phyloP scores from a whole-genome alignment of 2,329 filamentous ascomycete species.

The Cryphonectria parasitica region DNA sequence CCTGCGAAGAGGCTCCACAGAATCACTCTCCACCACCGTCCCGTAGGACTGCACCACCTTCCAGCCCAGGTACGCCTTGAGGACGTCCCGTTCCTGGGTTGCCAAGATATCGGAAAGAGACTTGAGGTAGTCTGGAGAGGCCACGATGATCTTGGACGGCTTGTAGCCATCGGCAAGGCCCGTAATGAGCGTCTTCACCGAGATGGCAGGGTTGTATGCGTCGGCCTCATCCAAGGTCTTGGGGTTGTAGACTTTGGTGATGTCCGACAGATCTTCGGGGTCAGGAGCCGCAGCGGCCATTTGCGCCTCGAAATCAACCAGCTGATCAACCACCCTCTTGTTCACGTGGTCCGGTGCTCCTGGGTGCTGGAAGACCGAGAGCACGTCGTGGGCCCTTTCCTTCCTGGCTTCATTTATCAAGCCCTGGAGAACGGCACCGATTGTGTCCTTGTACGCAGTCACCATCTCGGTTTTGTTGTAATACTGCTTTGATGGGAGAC shows the following conservation, averaged over 20 bases:
- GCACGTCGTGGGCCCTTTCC: background rate
- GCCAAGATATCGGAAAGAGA: slow-evolving; percentile 60
- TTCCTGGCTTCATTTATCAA: slow-evolving; percentile 19
- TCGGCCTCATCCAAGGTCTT: slow-evolving; percentile 25
- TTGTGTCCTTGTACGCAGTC: slow-evolving; percentile 51
- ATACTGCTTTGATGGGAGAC: slow-evolving; percentile 65
- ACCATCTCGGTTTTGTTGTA: slow-evolving; percentile 60
- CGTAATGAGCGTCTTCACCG: slow-evolving; percentile 30
- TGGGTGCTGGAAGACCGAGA: slow-evolving; percentile 35
- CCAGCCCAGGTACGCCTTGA: slow-evolving; percentile 69
- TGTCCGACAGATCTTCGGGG: slow-evolving; percentile 30
- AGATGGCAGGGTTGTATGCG: slow-evolving; percentile 27
- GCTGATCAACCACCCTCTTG: slow-evolving; percentile 35
- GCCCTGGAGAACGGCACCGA: slow-evolving; percentile 44
- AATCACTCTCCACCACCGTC: slow-evolving; percentile 59
- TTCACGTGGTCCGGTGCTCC: slow-evolving; percentile 32
- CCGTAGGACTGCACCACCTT: slow-evolving; percentile 67
- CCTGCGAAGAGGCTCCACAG: slow-evolving; percentile 60
- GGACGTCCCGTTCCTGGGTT: slow-evolving; percentile 51
- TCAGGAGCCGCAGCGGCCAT: slow-evolving; percentile 29
- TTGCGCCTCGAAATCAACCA: slow-evolving; percentile 33
- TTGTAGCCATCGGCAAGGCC: slow-evolving; percentile 17
- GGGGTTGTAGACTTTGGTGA: slow-evolving; percentile 30
- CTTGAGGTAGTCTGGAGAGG: slow-evolving; percentile 59
- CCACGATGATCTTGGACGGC: slow-evolving; percentile 26